Evolutionary conservation across 768 basidiomycete species (phyloP), one percentile per base, ranked within the genome.

Genomic region (Amanita jacksonii): DNA sequence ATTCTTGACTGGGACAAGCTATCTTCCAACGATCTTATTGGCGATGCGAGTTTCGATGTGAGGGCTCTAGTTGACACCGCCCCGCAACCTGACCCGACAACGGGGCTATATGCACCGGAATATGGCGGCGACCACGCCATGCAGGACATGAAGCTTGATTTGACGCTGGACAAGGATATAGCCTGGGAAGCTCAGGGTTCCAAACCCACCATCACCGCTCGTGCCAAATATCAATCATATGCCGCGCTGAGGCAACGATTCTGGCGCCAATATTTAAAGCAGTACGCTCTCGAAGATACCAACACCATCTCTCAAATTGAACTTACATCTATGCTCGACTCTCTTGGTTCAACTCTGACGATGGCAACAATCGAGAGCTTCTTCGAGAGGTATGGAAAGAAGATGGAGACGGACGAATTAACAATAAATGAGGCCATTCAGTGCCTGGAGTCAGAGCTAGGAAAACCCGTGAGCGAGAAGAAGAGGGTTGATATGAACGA

Each of bases 1-100:
- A 78, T 99, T 2, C 79, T 92, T 39, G 94, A 99, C 59, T 99
- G 94, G 94, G 94, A 98, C 63, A 97, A 97, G 62, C 72, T 90
- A 9, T 78, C 76, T 24, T 74, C 78, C 4, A 96, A 98, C 56
- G 94, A 97, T 58, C 74, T 84, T 51, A 79, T 99, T 27, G 92
- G 92, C 13, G 85, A 89, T 43, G 79, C 74, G 2, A 65, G 64
- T 4, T 72, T 97, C 48, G 77, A 84, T 33, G 70, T 97, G 5
- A 64, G 72, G 16, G 77, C 86, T 35, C 72, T 97, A 6, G 60
- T 89, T 9, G 74, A 70, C 12, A 68, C 70, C 38, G 82, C 81
- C 0, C 77, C 84, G 1, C 76, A 81, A 52, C 80, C 81, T 4
- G 72, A 75, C 49, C 66, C 79, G 2, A 58, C 66, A 24, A 73